Base-by-base conservation (phyloP, 768 basidiomycete species). In the Asterophora lycoperdoides region DNA sequence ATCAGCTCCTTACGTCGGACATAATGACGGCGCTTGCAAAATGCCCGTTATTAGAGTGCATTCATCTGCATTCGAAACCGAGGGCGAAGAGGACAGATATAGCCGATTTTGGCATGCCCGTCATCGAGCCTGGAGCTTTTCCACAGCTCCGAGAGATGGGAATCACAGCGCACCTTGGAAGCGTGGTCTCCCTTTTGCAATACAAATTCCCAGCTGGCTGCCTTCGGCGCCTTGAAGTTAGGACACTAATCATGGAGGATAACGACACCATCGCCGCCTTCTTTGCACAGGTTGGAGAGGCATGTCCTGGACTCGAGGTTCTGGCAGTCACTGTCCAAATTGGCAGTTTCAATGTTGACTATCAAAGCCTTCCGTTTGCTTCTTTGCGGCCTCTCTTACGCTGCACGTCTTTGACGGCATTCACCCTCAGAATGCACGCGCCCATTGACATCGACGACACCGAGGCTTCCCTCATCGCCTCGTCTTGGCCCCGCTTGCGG, bases 31-130 rank as follows among this genome's bases (percentile, higher is more conserved):
- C 49, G 5, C 20, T 54, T 33, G 48, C 53, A 14, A 47, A 49
- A 26, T 54, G 49, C 47, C 30, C 49, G 8, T 20, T 32, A 29
- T 29, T 54, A 17, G 40, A 54, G 20, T 41, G 23, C 17, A 30
- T 54, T 29, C 36, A 35, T 10, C 39, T 43, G 48, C 37, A 1
- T 23, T 41, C 15, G 42, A 40, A 29, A 36, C 28, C 17, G 15
- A 37, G 8, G 11, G 13, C 5, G 23, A 18, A 13, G 40, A 46
- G 15, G 53, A 47, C 2, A 13, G 37, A 3, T 38, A 36, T 26
- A 49, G 50, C 44, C 45, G 50, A 54, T 28, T 50, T 46, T n/a
- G n/a, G n/a, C 45, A 54, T 54, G 49, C 53, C 53, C 8, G 44
- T 44, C 9, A 14, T 54, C 8, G 45, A 40, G 8, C 35, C 32